phyloP scores from a whole-genome alignment of 2,329 filamentous ascomycete genomes.

The Fusarium pilosicola region DNA sequence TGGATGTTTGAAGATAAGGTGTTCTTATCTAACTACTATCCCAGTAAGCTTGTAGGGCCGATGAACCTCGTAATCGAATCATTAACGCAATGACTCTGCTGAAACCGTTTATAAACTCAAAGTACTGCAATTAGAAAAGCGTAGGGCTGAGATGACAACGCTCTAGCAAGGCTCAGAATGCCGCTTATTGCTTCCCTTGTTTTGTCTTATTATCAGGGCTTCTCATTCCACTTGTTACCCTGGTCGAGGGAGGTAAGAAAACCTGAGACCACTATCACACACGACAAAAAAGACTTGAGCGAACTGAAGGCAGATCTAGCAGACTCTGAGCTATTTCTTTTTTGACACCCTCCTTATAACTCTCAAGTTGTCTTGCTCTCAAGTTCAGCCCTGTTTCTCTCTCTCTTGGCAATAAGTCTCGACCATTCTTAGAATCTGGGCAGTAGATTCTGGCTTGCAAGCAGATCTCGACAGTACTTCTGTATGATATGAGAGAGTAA shows the following conservation, averaged over 20 bases:
- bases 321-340: background rate
- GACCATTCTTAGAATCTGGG: background rate
- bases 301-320: background rate
- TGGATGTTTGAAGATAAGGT: background rate
- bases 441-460: background rate
- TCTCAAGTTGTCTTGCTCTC: background rate
- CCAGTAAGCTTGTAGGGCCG: background rate
- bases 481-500: background rate
- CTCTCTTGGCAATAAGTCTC: background rate
- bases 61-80: background rate
- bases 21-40: background rate
- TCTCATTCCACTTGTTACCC: background rate
- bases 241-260: background rate
- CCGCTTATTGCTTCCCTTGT: slow-evolving; percentile 1
- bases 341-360: background rate
- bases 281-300: background rate
- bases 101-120: background rate
- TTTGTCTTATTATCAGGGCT: background rate
- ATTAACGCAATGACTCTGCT: background rate
- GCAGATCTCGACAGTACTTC: background rate
- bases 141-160: slow-evolving; percentile 19
- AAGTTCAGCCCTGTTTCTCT: slow-evolving; percentile 2
- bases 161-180: slow-evolving; percentile 11
- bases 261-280: background rate
- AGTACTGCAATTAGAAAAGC: slow-evolving; percentile 3